Conservation (phyloP, 2,329 filamentous ascomycete species). For the Sclerotinia sclerotiorum region DNA sequence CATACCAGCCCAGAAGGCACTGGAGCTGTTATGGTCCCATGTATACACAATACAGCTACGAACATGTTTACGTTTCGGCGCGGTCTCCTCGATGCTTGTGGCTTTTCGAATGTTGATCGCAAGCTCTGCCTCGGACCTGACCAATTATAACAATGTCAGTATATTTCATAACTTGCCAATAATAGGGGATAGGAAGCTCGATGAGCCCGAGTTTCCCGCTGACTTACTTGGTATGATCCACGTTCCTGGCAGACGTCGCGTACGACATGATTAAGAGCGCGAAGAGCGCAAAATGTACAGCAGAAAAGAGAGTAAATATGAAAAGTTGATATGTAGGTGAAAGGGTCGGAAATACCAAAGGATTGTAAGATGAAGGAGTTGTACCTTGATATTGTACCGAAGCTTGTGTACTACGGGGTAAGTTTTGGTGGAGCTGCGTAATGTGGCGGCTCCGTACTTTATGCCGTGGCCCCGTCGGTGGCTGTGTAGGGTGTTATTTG, state of each 20-base stretch:
- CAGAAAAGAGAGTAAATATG: constrained; percentile 1
- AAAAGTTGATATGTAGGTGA: background rate
- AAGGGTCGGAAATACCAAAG: constrained; percentile 4
- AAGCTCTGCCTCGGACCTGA: constrained; percentile 66
- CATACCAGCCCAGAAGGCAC: constrained; percentile 95
- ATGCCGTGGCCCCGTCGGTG: background rate
- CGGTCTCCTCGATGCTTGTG: constrained; percentile 66
- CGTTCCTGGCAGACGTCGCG: constrained; percentile 38
- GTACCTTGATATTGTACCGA: constrained; percentile 9
- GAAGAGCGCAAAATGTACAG: constrained; percentile 28
- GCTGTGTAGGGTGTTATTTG: background rate
- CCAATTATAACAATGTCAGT: constrained; percentile 23
- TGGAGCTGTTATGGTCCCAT: constrained; percentile 96
- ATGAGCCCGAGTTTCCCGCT: constrained; percentile 22
- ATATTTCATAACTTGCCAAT: constrained; percentile 8
- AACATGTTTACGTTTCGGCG: constrained; percentile 85
- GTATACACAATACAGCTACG: constrained; percentile 97
- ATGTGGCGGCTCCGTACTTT: constrained; percentile 26
- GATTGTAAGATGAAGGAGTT: constrained; percentile 4
- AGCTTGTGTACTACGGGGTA: constrained; percentile 16
- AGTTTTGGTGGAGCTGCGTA: constrained; percentile 30
- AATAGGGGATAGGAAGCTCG: constrained; percentile 10
- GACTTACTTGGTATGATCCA: constrained; percentile 41
- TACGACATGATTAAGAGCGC: constrained; percentile 33
- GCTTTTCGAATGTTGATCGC: constrained; percentile 70